Percentiles rank a stretch among this genome's conserved stretches.
These are phyloP conservation scores for Athelia sp. DNA, from an alignment of 1,284 basidiomycete genomes.

Conservation along the genomic window DNA sequence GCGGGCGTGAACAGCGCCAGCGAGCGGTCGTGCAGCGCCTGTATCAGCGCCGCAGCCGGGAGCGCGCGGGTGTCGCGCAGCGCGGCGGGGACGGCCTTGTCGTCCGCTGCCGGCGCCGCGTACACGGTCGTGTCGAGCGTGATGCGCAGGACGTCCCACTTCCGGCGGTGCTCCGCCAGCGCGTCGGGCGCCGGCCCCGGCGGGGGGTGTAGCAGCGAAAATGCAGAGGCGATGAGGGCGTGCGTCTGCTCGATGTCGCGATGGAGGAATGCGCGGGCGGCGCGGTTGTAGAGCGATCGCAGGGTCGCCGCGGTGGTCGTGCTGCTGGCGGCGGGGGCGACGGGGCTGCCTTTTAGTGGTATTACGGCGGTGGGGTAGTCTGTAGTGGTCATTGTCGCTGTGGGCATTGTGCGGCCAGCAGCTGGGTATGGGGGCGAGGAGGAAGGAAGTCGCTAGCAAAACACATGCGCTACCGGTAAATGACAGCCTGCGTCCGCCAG, in stretches of 20 bases:
- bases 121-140: constrained; percentile 75
- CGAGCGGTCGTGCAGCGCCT: constrained; percentile 56
- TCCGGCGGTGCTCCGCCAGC: constrained; percentile 53
- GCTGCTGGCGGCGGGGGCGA: constrained; percentile 36
- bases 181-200: constrained; percentile 30
- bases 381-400: background rate
- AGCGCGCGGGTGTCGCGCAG: constrained; percentile 49
- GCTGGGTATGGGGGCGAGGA: background rate
- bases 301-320: constrained; percentile 40
- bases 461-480: too few species aligned
- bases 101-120: constrained; percentile 42
- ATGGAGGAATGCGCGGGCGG: constrained; percentile 70
- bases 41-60: constrained; percentile 54
- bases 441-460: too few species aligned
- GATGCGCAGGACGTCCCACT: constrained; percentile 81
- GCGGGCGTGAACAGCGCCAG: constrained; percentile 60
- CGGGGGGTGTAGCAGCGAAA: constrained; percentile 53
- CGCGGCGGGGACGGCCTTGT: constrained; percentile 39
- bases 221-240: constrained; percentile 63
- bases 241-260: constrained; percentile 61
- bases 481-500: too few species aligned
- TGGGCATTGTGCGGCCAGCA: constrained; percentile 1
- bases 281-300: constrained; percentile 66
- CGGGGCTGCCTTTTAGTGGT: constrained; percentile 2
- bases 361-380: background rate